phyloP scores from a whole-genome alignment of 495 filamentous ascomycete species.

The Trichoderma erinaceum region DNA sequence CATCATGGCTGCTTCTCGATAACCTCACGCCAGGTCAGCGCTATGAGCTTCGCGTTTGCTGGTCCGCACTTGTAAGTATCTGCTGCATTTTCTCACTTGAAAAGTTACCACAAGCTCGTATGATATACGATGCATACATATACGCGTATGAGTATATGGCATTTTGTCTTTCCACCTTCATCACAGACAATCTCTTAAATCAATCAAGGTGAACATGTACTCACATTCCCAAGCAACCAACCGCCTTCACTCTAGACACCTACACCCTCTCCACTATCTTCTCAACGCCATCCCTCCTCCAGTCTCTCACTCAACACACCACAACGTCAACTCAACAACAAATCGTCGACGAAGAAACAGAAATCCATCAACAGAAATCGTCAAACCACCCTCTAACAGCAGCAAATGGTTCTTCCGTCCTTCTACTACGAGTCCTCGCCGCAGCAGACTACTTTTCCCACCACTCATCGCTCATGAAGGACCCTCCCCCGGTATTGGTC shows the following conservation, averaged over 20 bases:
- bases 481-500: constrained; percentile 66
- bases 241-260: constrained; percentile 62
- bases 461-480: constrained; percentile 66
- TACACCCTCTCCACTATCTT: constrained; percentile 54
- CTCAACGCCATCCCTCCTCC: constrained; percentile 53
- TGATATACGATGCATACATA: background rate
- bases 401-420: constrained; percentile 43
- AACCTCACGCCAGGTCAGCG: constrained; percentile 63
- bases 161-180: background rate
- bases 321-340: constrained; percentile 22
- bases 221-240: constrained; percentile 66
- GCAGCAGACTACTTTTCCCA: constrained; percentile 78
- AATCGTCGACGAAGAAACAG: constrained; percentile 11
- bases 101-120: background rate
- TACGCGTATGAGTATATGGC: background rate
- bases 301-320: constrained; percentile 59
- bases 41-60: constrained; percentile 92
- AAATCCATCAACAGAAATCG: constrained; percentile 10
- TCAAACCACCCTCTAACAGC: background rate
- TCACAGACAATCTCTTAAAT: background rate
- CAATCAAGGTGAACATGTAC: constrained; percentile 1
- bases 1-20: constrained; percentile 81
- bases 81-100: background rate
- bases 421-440: constrained; percentile 73
- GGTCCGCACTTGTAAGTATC: constrained; percentile 77